Percentiles rank a stretch among this genome's conserved stretches.
phyloP scores from a whole-genome alignment of 2,329 filamentous ascomycete species.

The Lasiodiplodia hormozganensis region DNA sequence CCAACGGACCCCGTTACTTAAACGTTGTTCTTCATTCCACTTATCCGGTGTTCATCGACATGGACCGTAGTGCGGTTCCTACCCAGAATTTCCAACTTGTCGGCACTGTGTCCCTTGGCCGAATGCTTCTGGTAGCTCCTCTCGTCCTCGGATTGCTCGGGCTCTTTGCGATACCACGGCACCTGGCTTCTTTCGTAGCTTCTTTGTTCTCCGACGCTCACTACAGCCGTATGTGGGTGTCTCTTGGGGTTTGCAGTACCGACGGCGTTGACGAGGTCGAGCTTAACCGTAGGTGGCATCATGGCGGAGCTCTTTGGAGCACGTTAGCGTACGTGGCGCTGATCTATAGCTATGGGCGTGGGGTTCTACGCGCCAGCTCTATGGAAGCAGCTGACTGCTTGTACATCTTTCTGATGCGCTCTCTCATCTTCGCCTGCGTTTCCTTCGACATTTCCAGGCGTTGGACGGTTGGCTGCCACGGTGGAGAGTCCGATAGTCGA shows the following conservation, averaged over 20 bases:
- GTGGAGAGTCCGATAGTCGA: not conserved
- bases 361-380: not conserved
- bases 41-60: too few species aligned
- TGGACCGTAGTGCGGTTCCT: not conserved
- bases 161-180: not conserved
- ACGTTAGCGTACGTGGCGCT: not conserved
- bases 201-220: not conserved
- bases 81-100: not conserved
- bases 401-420: too few species aligned
- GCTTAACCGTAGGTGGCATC: not conserved
- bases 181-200: not conserved
- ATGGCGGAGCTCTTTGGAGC: not conserved
- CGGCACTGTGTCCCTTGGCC: not conserved
- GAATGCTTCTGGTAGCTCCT: not conserved
- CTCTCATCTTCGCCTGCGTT: too few species aligned
- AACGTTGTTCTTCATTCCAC: too few species aligned
- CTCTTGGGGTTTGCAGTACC: too few species aligned
- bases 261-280: not conserved
- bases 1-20: too few species aligned
- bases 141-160: not conserved
- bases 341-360: not conserved
- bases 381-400: too few species aligned
- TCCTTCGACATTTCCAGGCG: too few species aligned
- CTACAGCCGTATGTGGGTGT: too few species aligned
- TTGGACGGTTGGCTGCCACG: too few species aligned